These are phyloP conservation scores for Goffeauzyma gilvescens DNA, from an alignment of 768 basidiomycete genomes.

Conservation along the genomic window DNA sequence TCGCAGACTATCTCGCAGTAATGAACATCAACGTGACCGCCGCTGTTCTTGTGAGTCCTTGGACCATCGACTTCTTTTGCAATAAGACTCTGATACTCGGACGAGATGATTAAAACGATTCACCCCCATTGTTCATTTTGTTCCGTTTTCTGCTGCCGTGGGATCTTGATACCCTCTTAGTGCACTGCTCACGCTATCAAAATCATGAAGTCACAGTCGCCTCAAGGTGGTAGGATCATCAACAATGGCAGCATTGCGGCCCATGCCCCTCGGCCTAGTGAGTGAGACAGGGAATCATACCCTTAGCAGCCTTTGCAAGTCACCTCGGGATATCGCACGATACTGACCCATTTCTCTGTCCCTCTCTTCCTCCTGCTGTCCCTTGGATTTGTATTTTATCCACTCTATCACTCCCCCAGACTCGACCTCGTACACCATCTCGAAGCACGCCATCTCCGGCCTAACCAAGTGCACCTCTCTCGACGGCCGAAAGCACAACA, in stretches of 20 bases:
- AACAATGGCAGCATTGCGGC: conserved; percentile 48
- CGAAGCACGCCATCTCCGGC: conserved; percentile 63
- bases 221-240: conserved; percentile 62
- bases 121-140: neutral
- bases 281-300: no score
- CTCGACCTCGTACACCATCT: conserved; percentile 45
- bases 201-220: conserved; percentile 52
- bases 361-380: neutral
- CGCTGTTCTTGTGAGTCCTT: conserved; percentile 40
- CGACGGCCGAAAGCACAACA: conserved; percentile 53
- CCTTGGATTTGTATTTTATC: no score
- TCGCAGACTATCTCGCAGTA: conserved; percentile 34
- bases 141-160: neutral
- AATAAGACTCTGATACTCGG: no score
- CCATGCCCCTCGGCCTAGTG: conserved; percentile 29
- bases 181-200: conserved; percentile 58
- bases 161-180: conserved; percentile 6
- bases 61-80: neutral
- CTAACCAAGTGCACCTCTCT: conserved; percentile 58
- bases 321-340: no score
- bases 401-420: conserved; percentile 19
- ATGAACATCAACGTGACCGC: conserved; percentile 55
- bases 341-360: no score
- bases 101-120: no score
- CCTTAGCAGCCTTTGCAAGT: no score